These are phyloP conservation scores for Artemisia annua DNA, from an alignment of 129 eudicot genomes.

Conservation along the genomic window DNA sequence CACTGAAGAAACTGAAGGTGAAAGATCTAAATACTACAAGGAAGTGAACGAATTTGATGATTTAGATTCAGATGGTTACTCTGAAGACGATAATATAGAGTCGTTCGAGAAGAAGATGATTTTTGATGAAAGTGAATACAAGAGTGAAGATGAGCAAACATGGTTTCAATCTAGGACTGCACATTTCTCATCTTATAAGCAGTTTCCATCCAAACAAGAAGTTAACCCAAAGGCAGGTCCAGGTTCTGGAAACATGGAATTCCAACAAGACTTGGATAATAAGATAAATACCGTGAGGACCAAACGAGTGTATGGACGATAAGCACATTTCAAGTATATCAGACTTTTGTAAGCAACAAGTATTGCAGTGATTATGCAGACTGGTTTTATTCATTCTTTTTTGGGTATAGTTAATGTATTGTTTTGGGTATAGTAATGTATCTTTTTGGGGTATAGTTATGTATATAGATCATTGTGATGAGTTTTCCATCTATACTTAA, in stretches of 20 bases:
- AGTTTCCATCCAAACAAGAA: conserved; percentile 31
- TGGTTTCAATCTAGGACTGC: conserved; percentile 7
- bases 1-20: conserved; percentile 17
- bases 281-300: conserved; percentile 48
- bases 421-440: conserved; percentile 7
- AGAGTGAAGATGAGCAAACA: conserved; percentile 13
- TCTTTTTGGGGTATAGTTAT: conserved; percentile 5
- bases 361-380: conserved; percentile 13
- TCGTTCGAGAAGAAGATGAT: conserved; percentile 25
- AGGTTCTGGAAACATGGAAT: background rate
- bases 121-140: conserved; percentile 46
- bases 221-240: conserved; percentile 7
- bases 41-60: conserved; percentile 23
- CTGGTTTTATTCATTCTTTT: conserved; percentile 8
- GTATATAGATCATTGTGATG: conserved; percentile 11
- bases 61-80: conserved; percentile 39
- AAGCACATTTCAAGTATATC: conserved; percentile 15
- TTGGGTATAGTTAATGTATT: conserved; percentile 8
- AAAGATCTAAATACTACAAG: conserved; percentile 19
- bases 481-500: background rate
- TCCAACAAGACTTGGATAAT: conserved; percentile 24
- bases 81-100: conserved; percentile 15
- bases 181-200: conserved; percentile 28
- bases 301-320: conserved; percentile 24
- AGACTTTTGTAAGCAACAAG: conserved; percentile 12